phyloP scores from a whole-genome alignment of 148 eudicot genomes.

The Polygonum aviculare region DNA sequence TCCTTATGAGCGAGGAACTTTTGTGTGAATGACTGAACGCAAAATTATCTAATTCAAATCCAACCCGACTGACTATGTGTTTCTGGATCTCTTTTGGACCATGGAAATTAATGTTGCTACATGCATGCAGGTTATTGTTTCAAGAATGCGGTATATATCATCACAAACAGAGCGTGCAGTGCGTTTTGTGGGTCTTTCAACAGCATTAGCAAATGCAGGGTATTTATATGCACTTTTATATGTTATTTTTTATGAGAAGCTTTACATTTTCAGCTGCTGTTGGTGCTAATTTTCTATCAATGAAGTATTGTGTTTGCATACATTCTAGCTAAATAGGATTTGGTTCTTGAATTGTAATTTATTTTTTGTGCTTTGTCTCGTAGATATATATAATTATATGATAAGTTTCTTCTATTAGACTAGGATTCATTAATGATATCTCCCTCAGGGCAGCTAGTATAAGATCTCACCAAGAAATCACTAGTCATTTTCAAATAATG shows the following conservation, averaged over 20 bases:
- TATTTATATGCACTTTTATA: neutral
- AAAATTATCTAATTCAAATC: neutral
- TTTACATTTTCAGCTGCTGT: neutral
- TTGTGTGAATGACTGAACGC: neutral
- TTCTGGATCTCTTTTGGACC: neutral
- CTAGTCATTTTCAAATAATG: neutral
- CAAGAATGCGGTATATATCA: slow-evolving; percentile 98
- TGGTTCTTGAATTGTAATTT: neutral
- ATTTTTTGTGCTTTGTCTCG: neutral
- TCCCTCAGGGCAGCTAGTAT: neutral
- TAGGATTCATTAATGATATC: neutral
- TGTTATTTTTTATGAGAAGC: neutral
- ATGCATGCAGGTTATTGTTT: slow-evolving; percentile 71
- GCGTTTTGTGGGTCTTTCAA: slow-evolving; percentile 95
- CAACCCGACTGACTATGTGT: neutral
- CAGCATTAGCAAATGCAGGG: slow-evolving; percentile 96
- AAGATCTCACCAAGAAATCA: neutral
- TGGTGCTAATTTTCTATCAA: neutral
- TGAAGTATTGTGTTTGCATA: neutral
- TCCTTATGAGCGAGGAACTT: neutral
- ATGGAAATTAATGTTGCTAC: neutral
- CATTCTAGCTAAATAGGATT: neutral
- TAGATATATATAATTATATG: neutral
- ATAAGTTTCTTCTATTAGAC: neutral
- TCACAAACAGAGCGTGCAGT: slow-evolving; percentile 88